Evolutionary conservation across 108 stramenopile genomes (phyloP).

Genomic region (Cylindrotheca closterium): DNA sequence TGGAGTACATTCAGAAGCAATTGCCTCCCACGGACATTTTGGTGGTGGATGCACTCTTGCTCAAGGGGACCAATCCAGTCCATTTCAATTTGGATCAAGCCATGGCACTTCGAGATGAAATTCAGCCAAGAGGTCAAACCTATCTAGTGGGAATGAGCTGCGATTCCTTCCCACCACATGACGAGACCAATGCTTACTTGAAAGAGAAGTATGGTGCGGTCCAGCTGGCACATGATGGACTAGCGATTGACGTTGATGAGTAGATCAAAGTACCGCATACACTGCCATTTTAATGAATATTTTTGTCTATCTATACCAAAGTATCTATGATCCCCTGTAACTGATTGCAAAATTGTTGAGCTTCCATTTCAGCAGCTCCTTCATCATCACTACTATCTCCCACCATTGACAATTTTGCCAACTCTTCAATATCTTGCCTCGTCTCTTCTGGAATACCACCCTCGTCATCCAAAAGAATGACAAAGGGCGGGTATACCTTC

Average conservation of each 20-base stretch:
- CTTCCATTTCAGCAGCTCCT: background rate
- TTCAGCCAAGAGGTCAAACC: slow-evolving; percentile 51
- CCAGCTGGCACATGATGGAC: slow-evolving; percentile 70
- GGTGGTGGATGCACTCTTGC: slow-evolving; percentile 67
- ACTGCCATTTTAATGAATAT: too few species aligned
- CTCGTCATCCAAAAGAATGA: slow-evolving; percentile 19
- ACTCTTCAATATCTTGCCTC: background rate
- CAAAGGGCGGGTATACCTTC: slow-evolving; percentile 8
- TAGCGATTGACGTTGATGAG: slow-evolving; percentile 26
- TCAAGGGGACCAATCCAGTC: slow-evolving; percentile 41
- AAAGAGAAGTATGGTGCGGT: slow-evolving; percentile 31
- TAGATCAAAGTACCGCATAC: too few species aligned
- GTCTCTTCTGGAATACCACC: slow-evolving; percentile 18
- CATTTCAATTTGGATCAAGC: slow-evolving; percentile 76
- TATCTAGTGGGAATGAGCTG: slow-evolving; percentile 87
- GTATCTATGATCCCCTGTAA: slow-evolving; percentile 3
- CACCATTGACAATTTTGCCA: background rate
- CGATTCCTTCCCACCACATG: slow-evolving; percentile 74
- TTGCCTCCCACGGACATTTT: slow-evolving; percentile 78
- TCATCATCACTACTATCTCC: background rate
- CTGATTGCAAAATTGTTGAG: background rate
- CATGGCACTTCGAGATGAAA: slow-evolving; percentile 38
- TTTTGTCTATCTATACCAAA: too few species aligned
- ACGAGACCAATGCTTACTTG: slow-evolving; percentile 70
- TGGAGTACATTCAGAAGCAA: slow-evolving; percentile 59